Percentiles rank a stretch among this genome's conserved stretches.
Conservation (phyloP, 1,284 basidiomycete genomes). For the Ustilago trichophora region DNA sequence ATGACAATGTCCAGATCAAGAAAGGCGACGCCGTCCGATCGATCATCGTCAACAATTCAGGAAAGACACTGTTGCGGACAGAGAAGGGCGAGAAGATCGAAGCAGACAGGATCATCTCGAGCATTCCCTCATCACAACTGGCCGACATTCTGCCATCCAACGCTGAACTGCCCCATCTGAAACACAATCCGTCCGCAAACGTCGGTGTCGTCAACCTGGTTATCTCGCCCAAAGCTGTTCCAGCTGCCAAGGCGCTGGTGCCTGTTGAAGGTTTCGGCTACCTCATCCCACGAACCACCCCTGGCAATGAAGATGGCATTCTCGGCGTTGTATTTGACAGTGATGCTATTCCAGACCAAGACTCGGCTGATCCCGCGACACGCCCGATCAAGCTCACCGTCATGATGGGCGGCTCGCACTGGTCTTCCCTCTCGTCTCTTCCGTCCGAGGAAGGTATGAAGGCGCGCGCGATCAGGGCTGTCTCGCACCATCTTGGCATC, state of each 20-base stretch:
- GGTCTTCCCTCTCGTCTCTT: slow-evolving; percentile 70
- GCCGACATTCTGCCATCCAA: slow-evolving; percentile 24
- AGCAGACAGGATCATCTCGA: slow-evolving; percentile 67
- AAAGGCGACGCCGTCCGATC: slow-evolving; percentile 67
- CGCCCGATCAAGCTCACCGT: slow-evolving; percentile 77
- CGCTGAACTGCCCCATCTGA: slow-evolving; percentile 66
- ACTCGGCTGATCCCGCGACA: slow-evolving; percentile 11
- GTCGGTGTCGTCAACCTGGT: slow-evolving; percentile 61
- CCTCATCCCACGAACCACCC: slow-evolving; percentile 80
- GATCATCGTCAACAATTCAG: slow-evolving; percentile 72
- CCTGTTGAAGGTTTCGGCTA: slow-evolving; percentile 90
- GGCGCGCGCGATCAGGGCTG: slow-evolving; percentile 43
- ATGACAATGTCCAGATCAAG: slow-evolving; percentile 74
- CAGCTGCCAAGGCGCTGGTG: slow-evolving; percentile 74
- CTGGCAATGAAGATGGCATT: slow-evolving; percentile 69
- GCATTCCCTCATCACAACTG: slow-evolving; percentile 48
- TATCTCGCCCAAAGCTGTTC: slow-evolving; percentile 70
- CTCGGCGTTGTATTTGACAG: slow-evolving; percentile 74
- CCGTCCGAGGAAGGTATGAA: slow-evolving; percentile 51
- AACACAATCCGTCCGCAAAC: slow-evolving; percentile 64
- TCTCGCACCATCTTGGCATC: slow-evolving; percentile 51
- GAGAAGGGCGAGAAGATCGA: slow-evolving; percentile 13
- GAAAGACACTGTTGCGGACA: slow-evolving; percentile 6
- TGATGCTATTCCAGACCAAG: slow-evolving; percentile 66
- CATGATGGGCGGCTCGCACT: slow-evolving; percentile 83